Evolutionary conservation across 805 yeast genomes (phyloP).

Genomic region (Candida ascalaphidarum): DNA sequence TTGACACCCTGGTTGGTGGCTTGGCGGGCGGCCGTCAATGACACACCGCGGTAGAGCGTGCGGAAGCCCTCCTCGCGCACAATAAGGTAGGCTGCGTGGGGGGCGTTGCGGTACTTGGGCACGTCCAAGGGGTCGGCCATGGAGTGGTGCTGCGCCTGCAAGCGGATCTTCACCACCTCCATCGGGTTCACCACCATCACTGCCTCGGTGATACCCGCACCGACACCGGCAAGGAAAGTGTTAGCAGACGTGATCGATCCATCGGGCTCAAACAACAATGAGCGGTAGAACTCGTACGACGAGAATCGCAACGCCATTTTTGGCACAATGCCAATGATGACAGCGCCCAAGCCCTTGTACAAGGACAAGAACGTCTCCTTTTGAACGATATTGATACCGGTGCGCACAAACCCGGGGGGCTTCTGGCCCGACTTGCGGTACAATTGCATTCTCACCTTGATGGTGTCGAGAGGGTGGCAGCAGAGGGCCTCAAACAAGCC

Average conservation of each 20-base stretch:
- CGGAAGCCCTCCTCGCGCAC: constrained; percentile 85
- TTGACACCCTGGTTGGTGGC: constrained; percentile 98
- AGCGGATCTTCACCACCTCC: constrained; percentile 93
- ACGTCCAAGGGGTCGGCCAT: constrained; percentile 73
- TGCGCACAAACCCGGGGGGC: constrained; percentile 78
- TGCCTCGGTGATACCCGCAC: constrained; percentile 96
- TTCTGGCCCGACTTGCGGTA: constrained; percentile 63
- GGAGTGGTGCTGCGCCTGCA: constrained; percentile 92
- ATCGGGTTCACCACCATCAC: constrained; percentile 91
- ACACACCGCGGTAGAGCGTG: constrained; percentile 89
- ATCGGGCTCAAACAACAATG: constrained; percentile 52
- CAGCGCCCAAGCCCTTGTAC: constrained; percentile 96
- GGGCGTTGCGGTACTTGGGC: constrained; percentile 87
- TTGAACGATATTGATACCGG: constrained; percentile 70
- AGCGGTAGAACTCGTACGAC: constrained; percentile 83
- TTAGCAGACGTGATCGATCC: constrained; percentile 63
- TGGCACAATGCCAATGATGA: constrained; percentile 93
- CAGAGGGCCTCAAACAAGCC: constrained; percentile 96
- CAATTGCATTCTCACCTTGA: constrained; percentile 95
- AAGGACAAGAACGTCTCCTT: constrained; percentile 81
- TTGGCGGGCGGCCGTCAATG: constrained; percentile 94
- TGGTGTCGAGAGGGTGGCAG: constrained; percentile 97
- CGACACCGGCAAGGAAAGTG: constrained; percentile 88
- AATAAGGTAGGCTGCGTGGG: constrained; percentile 80
- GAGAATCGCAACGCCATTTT: constrained; percentile 97